Evolutionary conservation across 192 early-diverging fungal genomes (phyloP).

Genomic region (Backusella westeae): DNA sequence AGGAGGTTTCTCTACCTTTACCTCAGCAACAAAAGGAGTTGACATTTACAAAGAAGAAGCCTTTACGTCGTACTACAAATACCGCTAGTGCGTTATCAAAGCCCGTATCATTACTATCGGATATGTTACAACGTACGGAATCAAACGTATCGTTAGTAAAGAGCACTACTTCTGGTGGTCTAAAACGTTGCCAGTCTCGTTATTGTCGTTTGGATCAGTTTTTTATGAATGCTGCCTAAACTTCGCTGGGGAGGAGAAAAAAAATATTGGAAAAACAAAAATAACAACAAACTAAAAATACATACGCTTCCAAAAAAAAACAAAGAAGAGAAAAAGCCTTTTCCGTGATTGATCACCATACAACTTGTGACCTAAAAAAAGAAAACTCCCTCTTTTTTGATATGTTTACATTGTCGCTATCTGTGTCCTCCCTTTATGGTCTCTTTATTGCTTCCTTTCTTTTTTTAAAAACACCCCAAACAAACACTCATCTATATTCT

Average conservation of each 20-base stretch:
- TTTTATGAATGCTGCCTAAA: neutral
- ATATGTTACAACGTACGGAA: constrained; percentile 10
- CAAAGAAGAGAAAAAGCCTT: neutral
- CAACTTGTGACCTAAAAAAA: neutral
- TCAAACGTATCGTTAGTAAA: neutral
- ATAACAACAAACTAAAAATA: neutral
- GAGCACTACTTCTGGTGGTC: neutral
- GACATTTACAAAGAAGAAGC: constrained; percentile 14
- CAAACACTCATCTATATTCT: neutral
- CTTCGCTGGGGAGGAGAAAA: neutral
- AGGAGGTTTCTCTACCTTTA: neutral
- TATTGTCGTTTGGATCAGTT: constrained; percentile 7
- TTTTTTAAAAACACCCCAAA: neutral
- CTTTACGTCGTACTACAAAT: neutral
- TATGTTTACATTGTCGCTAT: neutral
- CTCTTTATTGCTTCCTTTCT: neutral
- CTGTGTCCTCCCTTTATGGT: neutral
- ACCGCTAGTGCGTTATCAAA: constrained; percentile 2
- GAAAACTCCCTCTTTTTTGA: neutral
- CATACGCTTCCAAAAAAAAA: neutral
- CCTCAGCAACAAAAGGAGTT: neutral
- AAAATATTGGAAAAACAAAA: neutral
- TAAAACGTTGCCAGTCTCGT: constrained; percentile 6
- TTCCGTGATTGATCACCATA: constrained; percentile 2
- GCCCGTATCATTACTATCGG: constrained; percentile 10